These are phyloP conservation scores for Tuber umbilicatum DNA, from an alignment of 495 filamentous ascomycete genomes.

Conservation along the genomic window DNA sequence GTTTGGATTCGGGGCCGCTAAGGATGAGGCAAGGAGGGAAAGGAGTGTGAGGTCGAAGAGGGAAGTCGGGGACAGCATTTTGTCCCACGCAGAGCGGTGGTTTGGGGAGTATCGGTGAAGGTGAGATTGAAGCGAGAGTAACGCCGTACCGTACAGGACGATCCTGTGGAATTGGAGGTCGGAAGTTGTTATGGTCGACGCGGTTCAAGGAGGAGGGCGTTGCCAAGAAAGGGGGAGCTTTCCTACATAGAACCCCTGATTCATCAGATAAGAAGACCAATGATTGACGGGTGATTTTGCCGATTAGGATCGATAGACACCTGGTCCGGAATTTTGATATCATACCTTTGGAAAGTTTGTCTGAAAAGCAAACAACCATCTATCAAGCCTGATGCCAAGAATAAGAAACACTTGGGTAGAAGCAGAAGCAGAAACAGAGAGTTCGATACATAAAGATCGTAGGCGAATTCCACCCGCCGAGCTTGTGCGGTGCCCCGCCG, in stretches of 20 bases:
- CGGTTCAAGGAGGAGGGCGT: background rate
- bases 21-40: conserved; percentile 21
- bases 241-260: background rate
- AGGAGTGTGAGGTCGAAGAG: background rate
- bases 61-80: background rate
- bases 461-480: conserved; percentile 13
- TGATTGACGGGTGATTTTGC: background rate
- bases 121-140: background rate
- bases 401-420: conserved; percentile 48
- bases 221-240: conserved; percentile 3
- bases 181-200: background rate
- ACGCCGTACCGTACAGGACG: background rate
- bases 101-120: background rate
- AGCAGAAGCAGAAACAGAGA: conserved; percentile 47
- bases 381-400: conserved; percentile 49
- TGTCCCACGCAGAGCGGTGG: background rate
- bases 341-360: background rate
- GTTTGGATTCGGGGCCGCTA: conserved; percentile 23
- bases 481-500: background rate
- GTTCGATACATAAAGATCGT: conserved; percentile 45
- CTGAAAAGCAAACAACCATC: conserved; percentile 25
- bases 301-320: background rate
- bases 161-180: background rate
- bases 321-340: background rate
- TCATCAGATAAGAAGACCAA: background rate